Evolutionary conservation across 2,329 filamentous ascomycete genomes (phyloP).

Genomic region (Bipolaris victoriae): DNA sequence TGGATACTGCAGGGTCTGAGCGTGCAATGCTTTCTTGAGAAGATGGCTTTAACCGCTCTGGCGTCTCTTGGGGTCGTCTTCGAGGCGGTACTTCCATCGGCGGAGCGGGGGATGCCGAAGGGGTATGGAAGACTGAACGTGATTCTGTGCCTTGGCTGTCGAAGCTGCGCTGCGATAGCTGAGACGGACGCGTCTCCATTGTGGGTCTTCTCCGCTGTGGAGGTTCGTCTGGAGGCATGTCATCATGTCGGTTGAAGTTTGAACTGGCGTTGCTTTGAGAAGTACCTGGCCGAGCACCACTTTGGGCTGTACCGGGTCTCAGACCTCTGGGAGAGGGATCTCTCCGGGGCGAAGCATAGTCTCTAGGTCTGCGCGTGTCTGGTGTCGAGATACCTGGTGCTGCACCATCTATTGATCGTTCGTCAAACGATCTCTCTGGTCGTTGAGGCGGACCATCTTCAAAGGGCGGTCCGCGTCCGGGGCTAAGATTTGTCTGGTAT

Average conservation of each 20-base stretch:
- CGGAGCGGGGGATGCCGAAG: constrained; percentile 31
- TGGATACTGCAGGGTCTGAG: constrained; percentile 14
- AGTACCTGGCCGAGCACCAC: constrained; percentile 42
- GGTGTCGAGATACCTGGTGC: constrained; percentile 26
- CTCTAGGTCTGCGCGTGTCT: constrained; percentile 42
- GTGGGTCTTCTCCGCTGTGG: constrained; percentile 71
- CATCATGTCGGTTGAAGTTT: constrained; percentile 37
- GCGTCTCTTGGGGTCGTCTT: constrained; percentile 36
- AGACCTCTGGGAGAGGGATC: constrained; percentile 45
- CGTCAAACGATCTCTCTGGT: constrained; percentile 39
- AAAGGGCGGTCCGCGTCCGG: constrained; percentile 33
- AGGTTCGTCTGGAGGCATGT: constrained; percentile 37
- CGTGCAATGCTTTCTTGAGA: constrained; percentile 15
- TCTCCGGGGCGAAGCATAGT: constrained; percentile 30
- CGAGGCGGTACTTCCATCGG: constrained; percentile 33
- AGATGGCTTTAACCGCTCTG: constrained; percentile 35
- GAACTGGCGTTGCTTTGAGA: constrained; percentile 47
- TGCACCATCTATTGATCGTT: constrained; percentile 31
- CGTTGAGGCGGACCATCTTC: constrained; percentile 42
- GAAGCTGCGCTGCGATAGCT: constrained; percentile 34
- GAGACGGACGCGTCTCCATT: constrained; percentile 60
- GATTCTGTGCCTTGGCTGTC: constrained; percentile 31
- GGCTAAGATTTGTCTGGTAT: constrained; percentile 33
- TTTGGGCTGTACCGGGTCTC: constrained; percentile 44
- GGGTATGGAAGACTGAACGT: constrained; percentile 33